A percentile compares a stretch with the other conserved stretches of the same genome.
These are phyloP conservation scores for Psilocybe azurescens DNA, from an alignment of 768 basidiomycete genomes.

Conservation along the genomic window DNA sequence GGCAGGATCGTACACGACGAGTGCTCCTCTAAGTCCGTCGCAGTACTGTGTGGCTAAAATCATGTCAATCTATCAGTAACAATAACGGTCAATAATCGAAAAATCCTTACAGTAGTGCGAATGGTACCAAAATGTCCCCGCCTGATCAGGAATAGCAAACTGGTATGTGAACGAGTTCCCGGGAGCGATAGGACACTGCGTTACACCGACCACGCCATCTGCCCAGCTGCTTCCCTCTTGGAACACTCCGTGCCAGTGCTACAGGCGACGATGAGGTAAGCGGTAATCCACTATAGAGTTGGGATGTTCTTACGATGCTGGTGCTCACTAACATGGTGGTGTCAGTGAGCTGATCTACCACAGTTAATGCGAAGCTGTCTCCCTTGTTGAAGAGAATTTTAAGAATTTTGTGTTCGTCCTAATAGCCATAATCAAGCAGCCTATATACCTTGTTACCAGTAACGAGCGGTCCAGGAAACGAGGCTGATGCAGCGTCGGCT, in stretches of 20 bases:
- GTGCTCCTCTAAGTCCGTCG: slow-evolving; percentile 55
- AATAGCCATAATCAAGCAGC: not conserved
- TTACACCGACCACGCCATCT: not conserved
- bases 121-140: slow-evolving; percentile 51
- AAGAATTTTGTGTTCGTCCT: not conserved
- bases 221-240: slow-evolving; percentile 2
- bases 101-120: slow-evolving; percentile 37
- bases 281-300: not conserved
- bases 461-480: slow-evolving; percentile 28
- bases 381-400: not conserved
- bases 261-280: not conserved
- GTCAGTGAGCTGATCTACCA: slow-evolving; percentile 44
- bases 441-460: slow-evolving; percentile 20
- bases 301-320: slow-evolving; percentile 5
- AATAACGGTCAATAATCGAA: not conserved
- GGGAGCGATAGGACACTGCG: slow-evolving; percentile 47
- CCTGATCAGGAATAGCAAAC: slow-evolving; percentile 38
- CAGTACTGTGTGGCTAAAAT: slow-evolving; percentile 53
- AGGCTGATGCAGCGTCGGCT: slow-evolving; percentile 4
- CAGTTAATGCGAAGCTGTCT: slow-evolving; percentile 8
- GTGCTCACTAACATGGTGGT: slow-evolving; percentile 21
- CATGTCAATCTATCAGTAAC: slow-evolving; percentile 13
- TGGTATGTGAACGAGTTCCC: slow-evolving; percentile 46
- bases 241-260: slow-evolving; percentile 15
- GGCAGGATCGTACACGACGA: slow-evolving; percentile 51